These are phyloP conservation scores for Spinacia oleracea DNA, from an alignment of 179 eudicot species.

Conservation along the genomic window DNA sequence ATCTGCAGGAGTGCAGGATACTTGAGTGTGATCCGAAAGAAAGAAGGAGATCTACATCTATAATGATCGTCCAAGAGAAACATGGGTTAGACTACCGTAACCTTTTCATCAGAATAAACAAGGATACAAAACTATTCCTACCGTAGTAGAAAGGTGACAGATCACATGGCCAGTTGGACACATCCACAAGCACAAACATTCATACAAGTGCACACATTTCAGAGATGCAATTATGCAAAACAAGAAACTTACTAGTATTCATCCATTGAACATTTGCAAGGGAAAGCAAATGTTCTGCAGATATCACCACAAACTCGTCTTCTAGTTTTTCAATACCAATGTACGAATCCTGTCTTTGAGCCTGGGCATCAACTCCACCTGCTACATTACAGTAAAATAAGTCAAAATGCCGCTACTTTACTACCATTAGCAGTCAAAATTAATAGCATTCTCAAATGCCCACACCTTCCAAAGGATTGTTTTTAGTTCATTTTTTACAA, in stretches of 20 bases:
- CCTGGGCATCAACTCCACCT: conserved; percentile 37
- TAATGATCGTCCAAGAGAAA: not conserved
- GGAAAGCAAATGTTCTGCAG: conserved; percentile 79
- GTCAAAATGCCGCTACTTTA: conserved; percentile 5
- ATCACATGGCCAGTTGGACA: not conserved
- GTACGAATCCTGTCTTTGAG: conserved; percentile 47
- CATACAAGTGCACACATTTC: not conserved
- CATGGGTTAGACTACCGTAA: not conserved
- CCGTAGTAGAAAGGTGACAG: not conserved
- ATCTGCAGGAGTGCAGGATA: not conserved
- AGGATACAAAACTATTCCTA: not conserved
- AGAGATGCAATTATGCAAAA: not conserved
- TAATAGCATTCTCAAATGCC: not conserved
- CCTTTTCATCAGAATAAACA: not conserved
- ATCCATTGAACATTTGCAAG: conserved; percentile 69
- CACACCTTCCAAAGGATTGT: not conserved
- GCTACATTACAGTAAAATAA: conserved; percentile 39
- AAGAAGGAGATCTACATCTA: not conserved
- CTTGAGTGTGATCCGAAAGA: not conserved
- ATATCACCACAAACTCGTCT: conserved; percentile 80
- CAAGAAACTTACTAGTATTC: conserved; percentile 49
- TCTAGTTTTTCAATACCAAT: conserved; percentile 79
- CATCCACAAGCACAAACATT: not conserved
- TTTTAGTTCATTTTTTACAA: not conserved
- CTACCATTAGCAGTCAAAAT: not conserved